Base-by-base conservation (phyloP, 345 rosid species). In the Boechera divaricarpa region DNA sequence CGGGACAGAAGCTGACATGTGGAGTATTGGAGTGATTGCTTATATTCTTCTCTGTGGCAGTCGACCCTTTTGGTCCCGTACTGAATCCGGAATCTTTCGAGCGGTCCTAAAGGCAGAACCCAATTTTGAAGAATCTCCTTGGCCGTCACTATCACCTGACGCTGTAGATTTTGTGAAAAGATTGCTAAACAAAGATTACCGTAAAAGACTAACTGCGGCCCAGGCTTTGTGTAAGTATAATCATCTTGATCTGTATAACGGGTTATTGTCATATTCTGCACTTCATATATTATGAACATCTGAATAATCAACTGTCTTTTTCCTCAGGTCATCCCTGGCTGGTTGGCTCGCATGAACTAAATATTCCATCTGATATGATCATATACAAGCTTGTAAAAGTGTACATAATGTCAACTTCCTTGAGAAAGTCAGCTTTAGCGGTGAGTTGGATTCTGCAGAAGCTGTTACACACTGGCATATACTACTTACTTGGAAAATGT, bases 21-120 rank as follows among this genome's bases (percentile, higher is more conserved):
- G 99, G 99, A 95, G 99, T 78, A 85, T 95, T 42, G 99, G 99
- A 79, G 99, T 95, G 45, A 91, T 92, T 76, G 93, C 97, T 73
- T 95, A 95, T 76, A 92, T 95, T 69, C 90, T 95, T 72, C 88
- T 95, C 16, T 92, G 98, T 64, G 99, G 99, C 4, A 95, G 98
- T 59, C 85, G 99, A 42, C 98, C 99, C 41, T 95, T 92, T 84
- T 95, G 99, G 99, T 94, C 99, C 0, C 87, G 97, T 13, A 88
- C 99, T 38, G 99, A 95, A 80, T 95, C 99, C 13, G 98, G 97
- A 67, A 92, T 92, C 79, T 92, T 95, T 69, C 83, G 94, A 69
- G 87, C 97, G 12, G 96, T 95, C 32, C 89, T 95, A 28, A 90
- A 91, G 84, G 91, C 98, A 33, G 98, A 95, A 70, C 99, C 98